Evolutionary conservation across 2,329 filamentous ascomycete genomes (phyloP).

Genomic region (Nigrospora sphaerica): DNA sequence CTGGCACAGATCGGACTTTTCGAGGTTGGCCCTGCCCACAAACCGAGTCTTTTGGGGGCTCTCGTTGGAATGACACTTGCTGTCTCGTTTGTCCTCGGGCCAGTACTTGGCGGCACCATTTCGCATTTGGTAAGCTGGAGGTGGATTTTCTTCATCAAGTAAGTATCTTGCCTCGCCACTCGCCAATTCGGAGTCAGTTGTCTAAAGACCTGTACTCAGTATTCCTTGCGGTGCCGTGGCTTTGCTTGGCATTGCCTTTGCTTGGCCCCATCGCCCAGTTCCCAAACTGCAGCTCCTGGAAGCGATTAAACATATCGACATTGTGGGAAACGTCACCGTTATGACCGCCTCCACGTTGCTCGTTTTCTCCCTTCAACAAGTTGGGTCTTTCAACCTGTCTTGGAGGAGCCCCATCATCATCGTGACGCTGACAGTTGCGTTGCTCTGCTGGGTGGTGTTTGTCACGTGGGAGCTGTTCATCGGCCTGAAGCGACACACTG

Average conservation of each 20-base stretch:
- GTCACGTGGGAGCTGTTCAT: constrained; percentile 43
- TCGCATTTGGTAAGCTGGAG: constrained; percentile 47
- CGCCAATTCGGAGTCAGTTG: neutral
- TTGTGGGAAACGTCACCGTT: constrained; percentile 42
- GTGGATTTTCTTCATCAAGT: constrained; percentile 59
- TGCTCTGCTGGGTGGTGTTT: constrained; percentile 40
- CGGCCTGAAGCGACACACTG: constrained; percentile 24
- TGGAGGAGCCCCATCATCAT: constrained; percentile 49
- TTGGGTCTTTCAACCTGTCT: constrained; percentile 39
- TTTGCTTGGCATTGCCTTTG: constrained; percentile 37
- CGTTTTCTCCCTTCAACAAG: constrained; percentile 50
- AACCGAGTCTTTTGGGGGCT: constrained; percentile 46
- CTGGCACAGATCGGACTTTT: constrained; percentile 50
- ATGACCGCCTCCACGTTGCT: constrained; percentile 45
- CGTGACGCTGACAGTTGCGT: constrained; percentile 37
- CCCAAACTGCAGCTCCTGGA: constrained; percentile 29
- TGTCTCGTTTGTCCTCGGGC: constrained; percentile 50
- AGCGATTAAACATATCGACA: constrained; percentile 42
- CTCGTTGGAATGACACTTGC: constrained; percentile 49
- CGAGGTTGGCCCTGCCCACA: constrained; percentile 46
- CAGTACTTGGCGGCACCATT: constrained; percentile 49
- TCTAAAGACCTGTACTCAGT: constrained; percentile 22
- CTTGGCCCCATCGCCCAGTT: constrained; percentile 33
- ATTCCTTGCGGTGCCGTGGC: constrained; percentile 41
- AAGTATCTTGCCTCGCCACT: constrained; percentile 10